phyloP scores from a whole-genome alignment of 2,329 filamentous ascomycete genomes.

The Teratosphaeria gauchensis region DNA sequence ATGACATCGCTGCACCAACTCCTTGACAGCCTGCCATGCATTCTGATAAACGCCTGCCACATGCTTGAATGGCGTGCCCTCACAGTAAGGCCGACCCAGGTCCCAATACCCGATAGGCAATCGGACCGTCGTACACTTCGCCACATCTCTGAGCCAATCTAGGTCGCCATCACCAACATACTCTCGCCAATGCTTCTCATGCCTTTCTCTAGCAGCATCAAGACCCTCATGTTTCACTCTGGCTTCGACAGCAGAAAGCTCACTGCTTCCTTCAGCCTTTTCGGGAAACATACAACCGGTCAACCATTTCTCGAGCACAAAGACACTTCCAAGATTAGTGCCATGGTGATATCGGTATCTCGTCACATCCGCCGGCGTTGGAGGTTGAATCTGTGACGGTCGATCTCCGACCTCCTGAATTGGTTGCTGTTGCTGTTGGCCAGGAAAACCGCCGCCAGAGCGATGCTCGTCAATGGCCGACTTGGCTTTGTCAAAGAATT shows the following conservation, averaged over 20 bases:
- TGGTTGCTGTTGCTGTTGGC: slow-evolving; percentile 9
- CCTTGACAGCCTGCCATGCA: slow-evolving; percentile 44
- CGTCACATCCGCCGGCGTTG: slow-evolving; percentile 33
- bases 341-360: slow-evolving; percentile 53
- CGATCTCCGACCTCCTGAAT: slow-evolving; percentile 9
- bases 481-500: slow-evolving; percentile 30
- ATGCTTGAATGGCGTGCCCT: slow-evolving; percentile 43
- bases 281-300: slow-evolving; percentile 40
- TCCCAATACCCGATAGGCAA: slow-evolving; percentile 53
- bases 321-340: slow-evolving; percentile 49
- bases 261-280: slow-evolving; percentile 34
- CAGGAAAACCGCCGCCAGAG: slow-evolving; percentile 8
- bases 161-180: slow-evolving; percentile 44
- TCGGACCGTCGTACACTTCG: slow-evolving; percentile 48
- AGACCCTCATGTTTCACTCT: slow-evolving; percentile 40
- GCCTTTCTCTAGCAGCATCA: slow-evolving; percentile 39
- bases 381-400: slow-evolving; percentile 26
- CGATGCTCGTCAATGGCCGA: slow-evolving; percentile 18
- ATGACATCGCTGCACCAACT: slow-evolving; percentile 37
- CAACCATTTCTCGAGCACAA: slow-evolving; percentile 53
- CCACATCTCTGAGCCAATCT: slow-evolving; percentile 42
- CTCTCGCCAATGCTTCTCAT: slow-evolving; percentile 45
- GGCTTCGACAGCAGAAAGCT: slow-evolving; percentile 43
- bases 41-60: slow-evolving; percentile 41
- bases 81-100: slow-evolving; percentile 42